These are phyloP conservation scores for Zygoascus sp. DNA, from an alignment of 1,139 yeast species.

Conservation along the genomic window DNA sequence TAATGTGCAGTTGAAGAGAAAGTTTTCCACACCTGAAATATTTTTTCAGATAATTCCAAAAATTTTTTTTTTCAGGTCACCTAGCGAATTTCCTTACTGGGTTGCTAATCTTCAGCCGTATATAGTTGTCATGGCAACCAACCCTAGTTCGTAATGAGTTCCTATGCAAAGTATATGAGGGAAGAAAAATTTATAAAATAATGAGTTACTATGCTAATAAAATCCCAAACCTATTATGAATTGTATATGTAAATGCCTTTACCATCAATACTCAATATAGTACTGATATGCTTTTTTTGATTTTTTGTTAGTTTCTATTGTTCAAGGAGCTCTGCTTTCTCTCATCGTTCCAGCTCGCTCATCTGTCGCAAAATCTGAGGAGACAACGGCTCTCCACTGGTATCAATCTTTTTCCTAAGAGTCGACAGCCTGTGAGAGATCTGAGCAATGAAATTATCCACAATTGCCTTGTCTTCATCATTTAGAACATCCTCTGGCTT, in stretches of 20 bases:
- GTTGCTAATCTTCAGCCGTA: background rate
- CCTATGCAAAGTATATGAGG: background rate
- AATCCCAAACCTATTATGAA: constrained; percentile 8
- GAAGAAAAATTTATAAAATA: background rate
- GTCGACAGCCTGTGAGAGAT: constrained; percentile 32
- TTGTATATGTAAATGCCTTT: constrained; percentile 7
- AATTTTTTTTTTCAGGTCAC: background rate
- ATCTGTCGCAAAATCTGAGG: background rate
- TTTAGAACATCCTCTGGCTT: constrained; percentile 44
- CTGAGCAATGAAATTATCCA: constrained; percentile 52
- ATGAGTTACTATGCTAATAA: constrained; percentile 8
- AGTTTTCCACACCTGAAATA: constrained; percentile 1
- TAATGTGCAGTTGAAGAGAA: constrained; percentile 7
- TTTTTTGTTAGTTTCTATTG: constrained; percentile 1
- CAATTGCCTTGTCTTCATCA: constrained; percentile 64
- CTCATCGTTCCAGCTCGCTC: constrained; percentile 1
- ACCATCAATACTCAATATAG: background rate
- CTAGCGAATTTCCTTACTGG: background rate
- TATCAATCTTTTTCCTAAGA: constrained; percentile 26
- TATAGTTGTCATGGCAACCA: background rate
- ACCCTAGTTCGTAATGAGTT: background rate
- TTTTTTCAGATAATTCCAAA: constrained; percentile 1
- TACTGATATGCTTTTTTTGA: background rate
- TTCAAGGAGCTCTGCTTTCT: too few species aligned
- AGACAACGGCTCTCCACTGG: constrained; percentile 1